Base-by-base conservation (phyloP, 257 asterid species). In the Thymus quinquecostatus region DNA sequence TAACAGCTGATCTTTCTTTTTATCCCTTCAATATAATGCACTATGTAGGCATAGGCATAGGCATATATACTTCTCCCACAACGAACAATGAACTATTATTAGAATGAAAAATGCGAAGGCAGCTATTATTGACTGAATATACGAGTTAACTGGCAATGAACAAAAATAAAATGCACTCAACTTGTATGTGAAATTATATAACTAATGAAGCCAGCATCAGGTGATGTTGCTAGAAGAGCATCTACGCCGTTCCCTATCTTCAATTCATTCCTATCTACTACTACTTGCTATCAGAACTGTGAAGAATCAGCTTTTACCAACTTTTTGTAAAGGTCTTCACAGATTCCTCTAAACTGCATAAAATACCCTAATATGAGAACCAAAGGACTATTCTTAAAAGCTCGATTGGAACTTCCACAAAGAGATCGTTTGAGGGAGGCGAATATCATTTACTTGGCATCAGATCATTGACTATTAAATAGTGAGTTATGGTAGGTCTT, bases 341-440 rank as follows among this genome's bases (percentile, higher is more conserved):
- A 82, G 83, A 87, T 87, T 87, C 92, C 79, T 68, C 83, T 58
- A 81, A 83, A 87, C 88, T 82, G 86, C 80, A 78, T 81, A 85
- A 76, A 82, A 81, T 83, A 82, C 73, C 80, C 81, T 73, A 71
- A 66, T 79, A 83, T 76, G 77, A 86, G 79, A 83, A 86, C 83
- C 79, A 78, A 67, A 69, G 74, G 64, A 82, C 82, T 78, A 43
- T 80, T 79, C 77, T 54, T 40, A 14, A 83, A 86, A 83, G 82
- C 73, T 75, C 71, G 59, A 77, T 68, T 73, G 73, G 68, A 87
- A 86, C 82, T 72, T 66, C 77, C 64, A 73, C 74, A 74, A 73
- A 76, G 79, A 58, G 66, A 69, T 75, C 54, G 65, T 77, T 80
- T 21, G 21, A 21, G 21, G 21, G 21, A 21, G 21, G 21, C 21